These are phyloP conservation scores for Fusarium sacchari DNA, from an alignment of 2,329 filamentous ascomycete species.

Conservation along the genomic window DNA sequence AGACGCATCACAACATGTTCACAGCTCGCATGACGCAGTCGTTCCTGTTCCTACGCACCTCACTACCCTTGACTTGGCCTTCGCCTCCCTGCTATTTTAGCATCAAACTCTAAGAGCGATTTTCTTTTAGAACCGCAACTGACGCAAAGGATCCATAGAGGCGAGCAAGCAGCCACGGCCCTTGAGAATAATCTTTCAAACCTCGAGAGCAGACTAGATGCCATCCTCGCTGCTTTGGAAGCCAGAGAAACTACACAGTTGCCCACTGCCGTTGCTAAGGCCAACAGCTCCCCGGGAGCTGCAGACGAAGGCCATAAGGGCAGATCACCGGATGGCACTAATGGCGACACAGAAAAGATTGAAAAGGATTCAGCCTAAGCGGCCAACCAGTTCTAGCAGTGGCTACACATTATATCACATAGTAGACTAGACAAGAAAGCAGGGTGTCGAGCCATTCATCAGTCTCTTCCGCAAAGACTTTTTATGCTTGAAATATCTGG, in stretches of 20 bases:
- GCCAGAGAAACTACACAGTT: conserved; percentile 17
- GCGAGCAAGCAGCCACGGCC: conserved; percentile 63
- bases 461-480: conserved; percentile 4
- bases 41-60: not conserved
- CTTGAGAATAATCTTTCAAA: conserved; percentile 63
- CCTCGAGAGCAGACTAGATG: conserved; percentile 66
- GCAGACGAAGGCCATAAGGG: not conserved
- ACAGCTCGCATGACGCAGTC: not conserved
- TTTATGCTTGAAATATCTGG: conserved; percentile 9
- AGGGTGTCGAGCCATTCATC: not conserved
- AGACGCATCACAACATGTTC: not conserved
- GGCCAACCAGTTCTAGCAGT: not conserved
- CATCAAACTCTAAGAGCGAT: not conserved
- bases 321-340: not conserved
- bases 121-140: conserved; percentile 12
- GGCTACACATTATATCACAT: not conserved
- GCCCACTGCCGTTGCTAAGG: not conserved
- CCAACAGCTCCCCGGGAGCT: not conserved
- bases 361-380: conserved; percentile 11
- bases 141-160: conserved; percentile 50
- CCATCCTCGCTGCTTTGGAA: conserved; percentile 62
- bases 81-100: not conserved
- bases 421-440: not conserved
- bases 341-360: conserved; percentile 1
- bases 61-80: not conserved